phyloP scores from a whole-genome alignment of 139 green algal species.

The Auxenochlorella pyrenoidosa region DNA sequence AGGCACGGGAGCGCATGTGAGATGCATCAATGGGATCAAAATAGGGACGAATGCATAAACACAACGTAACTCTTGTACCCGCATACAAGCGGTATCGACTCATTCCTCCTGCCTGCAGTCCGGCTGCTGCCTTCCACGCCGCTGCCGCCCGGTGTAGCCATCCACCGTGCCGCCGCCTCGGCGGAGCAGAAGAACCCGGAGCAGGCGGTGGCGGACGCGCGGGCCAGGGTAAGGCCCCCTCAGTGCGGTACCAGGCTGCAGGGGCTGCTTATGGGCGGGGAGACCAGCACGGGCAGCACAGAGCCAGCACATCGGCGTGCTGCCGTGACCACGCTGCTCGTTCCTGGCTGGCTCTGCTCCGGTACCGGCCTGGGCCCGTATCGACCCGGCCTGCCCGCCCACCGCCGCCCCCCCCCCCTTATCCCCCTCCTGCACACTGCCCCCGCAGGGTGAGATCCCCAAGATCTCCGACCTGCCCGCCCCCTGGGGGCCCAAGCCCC shows the following conservation, averaged over 20 bases:
- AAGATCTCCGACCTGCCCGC: conserved; percentile 54
- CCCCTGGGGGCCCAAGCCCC: conserved; percentile 58
- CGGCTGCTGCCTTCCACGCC: conserved; percentile 9
- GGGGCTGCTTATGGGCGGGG: too few species aligned
- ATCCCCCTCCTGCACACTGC: neutral
- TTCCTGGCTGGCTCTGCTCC: too few species aligned
- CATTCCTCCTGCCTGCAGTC: neutral
- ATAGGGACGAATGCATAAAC: too few species aligned
- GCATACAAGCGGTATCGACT: too few species aligned
- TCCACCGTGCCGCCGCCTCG: conserved; percentile 41
- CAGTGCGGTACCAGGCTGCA: too few species aligned
- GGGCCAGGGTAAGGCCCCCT: conserved; percentile 19
- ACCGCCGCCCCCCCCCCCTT: neutral
- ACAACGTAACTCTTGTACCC: too few species aligned
- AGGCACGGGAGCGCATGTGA: neutral
- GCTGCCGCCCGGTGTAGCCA: conserved; percentile 12
- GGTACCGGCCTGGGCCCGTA: too few species aligned
- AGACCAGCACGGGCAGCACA: too few species aligned
- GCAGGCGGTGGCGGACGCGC: conserved; percentile 57
- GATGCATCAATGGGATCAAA: neutral
- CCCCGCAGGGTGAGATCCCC: conserved; percentile 53
- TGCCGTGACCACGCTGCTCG: too few species aligned
- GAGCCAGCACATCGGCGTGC: too few species aligned
- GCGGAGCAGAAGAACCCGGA: conserved; percentile 66
- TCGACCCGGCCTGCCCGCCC: too few species aligned